Evolutionary conservation across 169 alveolate species (phyloP).

Genomic region (Plasmodium vivax): DNA sequence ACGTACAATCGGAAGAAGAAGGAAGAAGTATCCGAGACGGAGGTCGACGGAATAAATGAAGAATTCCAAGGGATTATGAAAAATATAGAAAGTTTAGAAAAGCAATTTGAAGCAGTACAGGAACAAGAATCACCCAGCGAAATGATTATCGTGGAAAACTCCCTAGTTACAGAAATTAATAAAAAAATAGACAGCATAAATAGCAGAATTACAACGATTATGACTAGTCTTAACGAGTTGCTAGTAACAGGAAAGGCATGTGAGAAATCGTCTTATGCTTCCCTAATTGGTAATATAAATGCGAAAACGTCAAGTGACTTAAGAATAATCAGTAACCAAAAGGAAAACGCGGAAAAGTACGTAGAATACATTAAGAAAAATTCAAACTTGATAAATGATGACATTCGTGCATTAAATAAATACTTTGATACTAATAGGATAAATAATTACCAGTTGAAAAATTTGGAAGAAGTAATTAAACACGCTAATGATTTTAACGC

Average conservation of each 20-base stretch:
- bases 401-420: constrained; percentile 7
- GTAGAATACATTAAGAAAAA: constrained; percentile 7
- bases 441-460: neutral
- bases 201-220: neutral
- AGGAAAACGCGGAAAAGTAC: neutral
- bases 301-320: neutral
- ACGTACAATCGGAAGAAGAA: constrained; percentile 2
- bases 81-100: neutral
- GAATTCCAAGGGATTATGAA: neutral
- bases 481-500: neutral
- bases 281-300: constrained; percentile 14
- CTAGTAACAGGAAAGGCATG: neutral
- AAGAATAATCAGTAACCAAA: neutral
- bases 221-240: neutral
- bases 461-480: constrained; percentile 5
- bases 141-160: neutral
- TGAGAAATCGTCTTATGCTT: constrained; percentile 8
- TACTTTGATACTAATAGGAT: neutral
- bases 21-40: neutral
- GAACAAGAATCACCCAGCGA: neutral
- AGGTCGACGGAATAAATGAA: neutral
- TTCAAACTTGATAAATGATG: neutral
- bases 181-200: neutral
- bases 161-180: neutral
- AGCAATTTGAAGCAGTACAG: neutral